Percentiles rank a stretch among this genome's conserved stretches.
Conservation (phyloP, 306 rosid genomes). For the Cucumis melo region DNA sequence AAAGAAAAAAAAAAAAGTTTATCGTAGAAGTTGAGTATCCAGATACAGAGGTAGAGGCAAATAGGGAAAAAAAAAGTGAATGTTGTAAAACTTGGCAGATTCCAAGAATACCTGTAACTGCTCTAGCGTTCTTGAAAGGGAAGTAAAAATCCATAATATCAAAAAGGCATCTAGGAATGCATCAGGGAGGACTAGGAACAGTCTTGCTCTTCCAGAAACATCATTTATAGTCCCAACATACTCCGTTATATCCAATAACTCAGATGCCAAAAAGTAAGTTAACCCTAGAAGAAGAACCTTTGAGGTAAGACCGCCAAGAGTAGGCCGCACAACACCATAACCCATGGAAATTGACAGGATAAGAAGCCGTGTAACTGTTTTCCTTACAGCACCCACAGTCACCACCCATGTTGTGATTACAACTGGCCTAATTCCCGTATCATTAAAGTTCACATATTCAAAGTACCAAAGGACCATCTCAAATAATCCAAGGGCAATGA, state of each 20-base stretch:
- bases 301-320: constrained; percentile 94
- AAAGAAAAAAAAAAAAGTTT: background rate
- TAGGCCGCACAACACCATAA: constrained; percentile 94
- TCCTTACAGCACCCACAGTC: constrained; percentile 69
- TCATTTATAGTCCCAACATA: constrained; percentile 91
- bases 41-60: background rate
- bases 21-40: background rate
- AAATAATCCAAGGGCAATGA: constrained; percentile 74
- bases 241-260: constrained; percentile 71
- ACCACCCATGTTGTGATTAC: constrained; percentile 80
- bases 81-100: background rate
- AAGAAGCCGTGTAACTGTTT: constrained; percentile 67
- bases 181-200: constrained; percentile 84
- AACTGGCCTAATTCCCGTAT: constrained; percentile 68
- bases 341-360: constrained; percentile 89
- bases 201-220: constrained; percentile 80
- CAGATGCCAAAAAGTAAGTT: constrained; percentile 76
- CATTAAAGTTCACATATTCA: constrained; percentile 68
- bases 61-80: background rate
- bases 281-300: constrained; percentile 82
- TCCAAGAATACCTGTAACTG: constrained; percentile 63
- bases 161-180: constrained; percentile 93
- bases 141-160: constrained; percentile 86
- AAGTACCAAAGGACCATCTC: constrained; percentile 95
- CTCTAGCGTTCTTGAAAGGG: constrained; percentile 83